Conservation (phyloP, 768 basidiomycete species). For the Tephrocybe rancida region DNA sequence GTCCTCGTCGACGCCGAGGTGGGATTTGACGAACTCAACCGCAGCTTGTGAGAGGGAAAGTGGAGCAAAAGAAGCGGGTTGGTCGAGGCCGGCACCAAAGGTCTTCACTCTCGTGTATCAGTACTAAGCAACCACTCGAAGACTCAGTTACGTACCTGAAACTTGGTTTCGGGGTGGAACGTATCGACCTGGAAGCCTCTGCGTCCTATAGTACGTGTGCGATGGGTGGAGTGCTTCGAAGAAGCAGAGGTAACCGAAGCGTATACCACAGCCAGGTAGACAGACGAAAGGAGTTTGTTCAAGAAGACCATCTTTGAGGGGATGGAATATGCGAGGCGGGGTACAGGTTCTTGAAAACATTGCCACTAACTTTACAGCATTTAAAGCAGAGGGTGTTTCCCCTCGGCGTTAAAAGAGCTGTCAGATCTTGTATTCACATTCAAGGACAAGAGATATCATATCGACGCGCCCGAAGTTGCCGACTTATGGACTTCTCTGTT, state of each 20-base stretch:
- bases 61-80: background rate
- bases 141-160: conserved; percentile 35
- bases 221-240: conserved; percentile 36
- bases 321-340: background rate
- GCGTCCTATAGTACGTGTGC: conserved; percentile 28
- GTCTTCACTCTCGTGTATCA: background rate
- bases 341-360: background rate
- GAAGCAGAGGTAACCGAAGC: conserved; percentile 27
- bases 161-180: conserved; percentile 38
- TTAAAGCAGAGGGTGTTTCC: too few species aligned
- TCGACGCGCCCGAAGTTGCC: too few species aligned
- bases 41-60: too few species aligned
- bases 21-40: background rate
- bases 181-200: conserved; percentile 31
- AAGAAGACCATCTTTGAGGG: conserved; percentile 23
- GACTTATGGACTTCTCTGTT: too few species aligned
- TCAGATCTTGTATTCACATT: too few species aligned
- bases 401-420: too few species aligned
- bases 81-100: background rate
- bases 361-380: too few species aligned
- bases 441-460: too few species aligned
- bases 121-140: background rate
- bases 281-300: conserved; percentile 31
- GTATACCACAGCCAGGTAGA: conserved; percentile 28
- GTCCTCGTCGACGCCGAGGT: background rate